Conservation (phyloP, 2,329 filamentous ascomycete genomes). For the Cladophialophora psammophila region DNA sequence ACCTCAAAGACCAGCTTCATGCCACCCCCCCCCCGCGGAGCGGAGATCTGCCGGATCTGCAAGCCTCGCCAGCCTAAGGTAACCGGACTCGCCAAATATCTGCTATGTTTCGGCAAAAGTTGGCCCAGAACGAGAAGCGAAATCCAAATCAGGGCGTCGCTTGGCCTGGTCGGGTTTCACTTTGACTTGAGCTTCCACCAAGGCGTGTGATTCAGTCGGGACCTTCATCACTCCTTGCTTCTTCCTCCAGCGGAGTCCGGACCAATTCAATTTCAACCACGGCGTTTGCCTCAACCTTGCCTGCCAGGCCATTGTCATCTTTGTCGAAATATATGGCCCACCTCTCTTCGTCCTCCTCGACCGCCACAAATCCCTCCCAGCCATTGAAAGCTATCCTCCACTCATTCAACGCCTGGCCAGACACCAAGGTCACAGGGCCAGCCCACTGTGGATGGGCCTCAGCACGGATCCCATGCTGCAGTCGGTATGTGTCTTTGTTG, state of each 20-base stretch:
- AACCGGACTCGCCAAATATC: not conserved
- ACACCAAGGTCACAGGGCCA: slow-evolving; percentile 72
- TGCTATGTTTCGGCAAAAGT: not conserved
- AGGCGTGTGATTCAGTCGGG: not conserved
- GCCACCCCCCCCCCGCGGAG: not conserved
- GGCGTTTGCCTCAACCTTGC: slow-evolving; percentile 57
- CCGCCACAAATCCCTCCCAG: slow-evolving; percentile 48
- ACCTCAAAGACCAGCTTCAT: not conserved
- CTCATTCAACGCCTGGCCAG: slow-evolving; percentile 22
- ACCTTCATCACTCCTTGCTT: not conserved
- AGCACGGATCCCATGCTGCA: slow-evolving; percentile 72
- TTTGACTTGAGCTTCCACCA: not conserved
- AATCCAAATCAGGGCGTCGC: slow-evolving; percentile 2
- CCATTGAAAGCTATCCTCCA: slow-evolving; percentile 47
- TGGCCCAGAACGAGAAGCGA: not conserved
- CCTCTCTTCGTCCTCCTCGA: slow-evolving; percentile 50
- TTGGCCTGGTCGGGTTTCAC: not conserved
- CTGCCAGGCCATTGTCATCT: slow-evolving; percentile 49
- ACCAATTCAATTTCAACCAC: slow-evolving; percentile 65
- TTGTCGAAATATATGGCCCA: slow-evolving; percentile 55
- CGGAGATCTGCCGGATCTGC: slow-evolving; percentile 1
- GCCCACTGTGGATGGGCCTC: slow-evolving; percentile 75
- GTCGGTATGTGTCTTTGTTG: slow-evolving; percentile 65
- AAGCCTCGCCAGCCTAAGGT: not conserved
- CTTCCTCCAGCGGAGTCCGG: slow-evolving; percentile 4